Evolutionary conservation across 2,329 filamentous ascomycete species (phyloP).

Genomic region (Aureobasidium vineae): DNA sequence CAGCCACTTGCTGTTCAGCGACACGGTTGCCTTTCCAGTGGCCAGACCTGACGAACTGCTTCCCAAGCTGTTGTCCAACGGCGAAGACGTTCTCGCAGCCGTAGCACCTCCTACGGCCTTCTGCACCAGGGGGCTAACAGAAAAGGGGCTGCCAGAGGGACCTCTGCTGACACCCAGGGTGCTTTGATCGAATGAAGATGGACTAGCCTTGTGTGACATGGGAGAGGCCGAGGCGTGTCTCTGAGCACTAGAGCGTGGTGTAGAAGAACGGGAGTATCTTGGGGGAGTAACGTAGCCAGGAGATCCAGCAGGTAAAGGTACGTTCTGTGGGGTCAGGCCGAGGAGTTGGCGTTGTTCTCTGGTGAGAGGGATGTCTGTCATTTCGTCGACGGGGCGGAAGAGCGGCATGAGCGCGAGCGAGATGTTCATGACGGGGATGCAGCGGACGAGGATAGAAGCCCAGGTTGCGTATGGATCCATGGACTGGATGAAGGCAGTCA

Average conservation of each 20-base stretch:
- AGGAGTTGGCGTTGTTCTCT: slow-evolving; percentile 83
- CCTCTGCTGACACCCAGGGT: slow-evolving; percentile 18
- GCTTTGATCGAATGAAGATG: slow-evolving; percentile 28
- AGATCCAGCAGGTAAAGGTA: slow-evolving; percentile 64
- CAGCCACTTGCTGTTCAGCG: slow-evolving; percentile 89
- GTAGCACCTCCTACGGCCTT: slow-evolving; percentile 58
- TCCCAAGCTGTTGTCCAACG: slow-evolving; percentile 27
- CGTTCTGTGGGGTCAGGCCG: slow-evolving; percentile 67
- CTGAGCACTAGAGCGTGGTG: slow-evolving; percentile 53
- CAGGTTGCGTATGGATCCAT: slow-evolving; percentile 43
- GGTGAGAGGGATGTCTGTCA: slow-evolving; percentile 87
- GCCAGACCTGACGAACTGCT: slow-evolving; percentile 59
- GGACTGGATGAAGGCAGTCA: slow-evolving; percentile 17
- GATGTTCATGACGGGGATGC: slow-evolving; percentile 63
- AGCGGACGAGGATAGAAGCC: slow-evolving; percentile 50
- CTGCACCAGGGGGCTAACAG: slow-evolving; percentile 60
- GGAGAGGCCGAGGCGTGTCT: slow-evolving; percentile 37
- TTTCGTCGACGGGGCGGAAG: slow-evolving; percentile 67
- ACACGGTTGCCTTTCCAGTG: slow-evolving; percentile 67
- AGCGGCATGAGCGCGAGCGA: slow-evolving; percentile 68
- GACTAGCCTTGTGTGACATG: slow-evolving; percentile 39
- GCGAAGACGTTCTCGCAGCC: slow-evolving; percentile 56
- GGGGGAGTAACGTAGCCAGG: slow-evolving; percentile 77
- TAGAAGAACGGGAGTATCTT: slow-evolving; percentile 75
- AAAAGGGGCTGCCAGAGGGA: slow-evolving; percentile 29